Conservation (phyloP, 2,329 filamentous ascomycete species). For the Colletotrichum ledebouriae region DNA sequence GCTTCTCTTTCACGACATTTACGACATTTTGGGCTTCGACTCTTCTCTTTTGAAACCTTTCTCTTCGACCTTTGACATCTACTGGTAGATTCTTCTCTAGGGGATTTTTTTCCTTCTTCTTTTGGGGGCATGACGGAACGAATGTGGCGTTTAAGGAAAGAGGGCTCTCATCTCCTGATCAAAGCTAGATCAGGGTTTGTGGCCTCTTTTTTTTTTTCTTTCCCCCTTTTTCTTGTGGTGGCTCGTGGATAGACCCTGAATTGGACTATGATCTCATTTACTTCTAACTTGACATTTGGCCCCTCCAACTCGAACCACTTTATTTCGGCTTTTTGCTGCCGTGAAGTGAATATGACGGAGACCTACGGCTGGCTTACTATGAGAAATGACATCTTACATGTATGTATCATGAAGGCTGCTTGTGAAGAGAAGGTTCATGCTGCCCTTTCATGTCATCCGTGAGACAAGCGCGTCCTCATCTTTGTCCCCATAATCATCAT, state of each 20-base stretch:
- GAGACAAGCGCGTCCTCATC: too few relatives aligned
- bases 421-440: too few relatives aligned
- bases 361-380: too few relatives aligned
- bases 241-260: slow-evolving; percentile 32
- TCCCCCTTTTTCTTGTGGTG: neutral
- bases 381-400: too few relatives aligned
- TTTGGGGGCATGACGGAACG: neutral
- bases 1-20: slow-evolving; percentile 17
- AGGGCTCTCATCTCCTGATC: neutral
- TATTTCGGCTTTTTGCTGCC: too few relatives aligned
- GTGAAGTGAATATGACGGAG: too few relatives aligned
- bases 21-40: slow-evolving; percentile 19
- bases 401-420: too few relatives aligned
- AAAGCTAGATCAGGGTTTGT: neutral
- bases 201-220: neutral
- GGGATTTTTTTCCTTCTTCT: neutral
- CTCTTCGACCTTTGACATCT: slow-evolving; percentile 24
- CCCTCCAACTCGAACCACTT: too few relatives aligned
- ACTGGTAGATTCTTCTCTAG: slow-evolving; percentile 23
- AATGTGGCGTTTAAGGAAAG: slow-evolving; percentile 19
- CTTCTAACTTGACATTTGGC: slow-evolving; percentile 1
- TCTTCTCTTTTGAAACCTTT: slow-evolving; percentile 7
- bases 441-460: too few relatives aligned
- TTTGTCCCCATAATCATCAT: too few relatives aligned
- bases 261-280: slow-evolving; percentile 11